Conservation (phyloP, 2,329 filamentous ascomycete genomes). For the Arthrobotrys megalospora region DNA sequence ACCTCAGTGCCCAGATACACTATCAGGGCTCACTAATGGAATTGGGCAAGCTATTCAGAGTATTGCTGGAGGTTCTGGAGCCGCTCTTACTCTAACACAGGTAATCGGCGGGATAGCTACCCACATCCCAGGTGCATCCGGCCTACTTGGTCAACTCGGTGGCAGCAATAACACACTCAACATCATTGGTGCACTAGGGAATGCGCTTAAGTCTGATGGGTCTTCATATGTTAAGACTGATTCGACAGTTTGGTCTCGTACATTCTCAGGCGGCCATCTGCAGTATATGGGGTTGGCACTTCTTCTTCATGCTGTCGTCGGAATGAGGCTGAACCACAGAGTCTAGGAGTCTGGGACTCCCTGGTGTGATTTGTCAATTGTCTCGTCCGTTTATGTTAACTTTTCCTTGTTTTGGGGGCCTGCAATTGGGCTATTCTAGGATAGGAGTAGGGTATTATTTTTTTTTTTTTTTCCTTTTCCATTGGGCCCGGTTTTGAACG, state of each 20-base stretch:
- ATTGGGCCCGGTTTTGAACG: background rate
- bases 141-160: background rate
- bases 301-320: slow-evolving; percentile 17
- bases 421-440: background rate
- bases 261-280: slow-evolving; percentile 20
- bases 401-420: slow-evolving; percentile 5
- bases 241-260: slow-evolving; percentile 22
- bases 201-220: slow-evolving; percentile 34
- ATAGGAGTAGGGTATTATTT: background rate
- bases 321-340: slow-evolving; percentile 6
- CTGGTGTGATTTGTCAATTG: background rate
- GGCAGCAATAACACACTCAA: slow-evolving; percentile 10
- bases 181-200: slow-evolving; percentile 21
- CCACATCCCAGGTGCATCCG: slow-evolving; percentile 15
- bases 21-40: slow-evolving; percentile 8
- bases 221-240: background rate
- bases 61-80: background rate
- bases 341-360: slow-evolving; percentile 12
- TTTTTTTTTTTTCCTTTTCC: too few species aligned
- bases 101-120: slow-evolving; percentile 23
- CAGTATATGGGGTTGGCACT: slow-evolving; percentile 36
- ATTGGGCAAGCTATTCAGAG: slow-evolving; percentile 14
- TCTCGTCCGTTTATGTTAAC: background rate
- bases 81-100: slow-evolving; percentile 43
- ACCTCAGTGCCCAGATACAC: slow-evolving; percentile 6